phyloP scores from a whole-genome alignment of 495 filamentous ascomycete species.

The Xylaria palmicola region DNA sequence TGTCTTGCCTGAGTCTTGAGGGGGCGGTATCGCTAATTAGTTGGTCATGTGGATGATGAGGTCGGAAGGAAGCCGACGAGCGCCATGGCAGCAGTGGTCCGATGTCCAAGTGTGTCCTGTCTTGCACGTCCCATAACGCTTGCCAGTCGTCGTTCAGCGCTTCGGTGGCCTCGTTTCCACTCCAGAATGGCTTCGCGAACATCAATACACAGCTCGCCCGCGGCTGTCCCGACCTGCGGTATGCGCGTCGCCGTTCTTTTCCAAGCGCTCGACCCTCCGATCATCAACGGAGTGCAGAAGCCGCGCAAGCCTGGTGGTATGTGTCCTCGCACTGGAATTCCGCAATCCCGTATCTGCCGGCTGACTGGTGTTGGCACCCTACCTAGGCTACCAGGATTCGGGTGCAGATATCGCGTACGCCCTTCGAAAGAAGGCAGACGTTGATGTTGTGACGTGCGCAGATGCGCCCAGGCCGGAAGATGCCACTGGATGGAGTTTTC shows the following conservation, averaged over 20 bases:
- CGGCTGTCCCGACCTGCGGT: too few relatives aligned
- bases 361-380: not conserved
- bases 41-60: too few relatives aligned
- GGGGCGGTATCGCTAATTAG: too few relatives aligned
- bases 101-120: too few relatives aligned
- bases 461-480: not conserved
- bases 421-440: not conserved
- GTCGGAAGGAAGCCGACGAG: too few relatives aligned
- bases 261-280: not conserved
- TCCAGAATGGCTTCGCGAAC: too few relatives aligned
- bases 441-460: not conserved
- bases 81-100: too few relatives aligned
- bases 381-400: not conserved
- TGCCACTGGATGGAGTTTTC: slow-evolving; percentile 33
- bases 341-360: not conserved
- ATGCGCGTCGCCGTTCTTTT: not conserved
- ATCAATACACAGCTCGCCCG: too few relatives aligned
- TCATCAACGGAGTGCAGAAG: not conserved
- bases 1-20: too few relatives aligned
- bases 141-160: too few relatives aligned
- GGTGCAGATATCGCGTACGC: not conserved
- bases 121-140: too few relatives aligned
- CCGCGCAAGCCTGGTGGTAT: not conserved
- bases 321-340: not conserved
- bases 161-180: too few relatives aligned